Evolutionary conservation across 2,329 filamentous ascomycete genomes (phyloP).

Genomic region (Cercospora canescens): DNA sequence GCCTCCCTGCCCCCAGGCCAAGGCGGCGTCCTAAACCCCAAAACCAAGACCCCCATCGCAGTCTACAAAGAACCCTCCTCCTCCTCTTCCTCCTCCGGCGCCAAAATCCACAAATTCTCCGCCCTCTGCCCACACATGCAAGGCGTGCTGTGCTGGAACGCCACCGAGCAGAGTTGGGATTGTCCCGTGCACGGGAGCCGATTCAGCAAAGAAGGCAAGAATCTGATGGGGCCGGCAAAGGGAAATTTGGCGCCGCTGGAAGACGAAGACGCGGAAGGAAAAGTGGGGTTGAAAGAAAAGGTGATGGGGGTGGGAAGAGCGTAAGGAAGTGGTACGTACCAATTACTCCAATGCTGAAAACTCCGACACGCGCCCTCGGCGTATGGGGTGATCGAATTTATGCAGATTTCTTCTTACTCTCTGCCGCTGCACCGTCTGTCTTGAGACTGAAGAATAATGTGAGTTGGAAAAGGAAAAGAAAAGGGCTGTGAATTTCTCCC

Average conservation of each 20-base stretch:
- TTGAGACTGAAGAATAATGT: too few species aligned
- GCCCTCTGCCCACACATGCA: conserved; percentile 59
- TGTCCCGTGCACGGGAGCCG: conserved; percentile 52
- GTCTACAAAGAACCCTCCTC: conserved; percentile 58
- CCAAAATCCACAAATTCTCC: conserved; percentile 50
- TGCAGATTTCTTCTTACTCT: too few species aligned
- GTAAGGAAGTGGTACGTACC: not conserved
- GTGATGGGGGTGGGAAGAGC: not conserved
- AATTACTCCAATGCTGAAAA: too few species aligned
- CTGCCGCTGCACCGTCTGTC: too few species aligned
- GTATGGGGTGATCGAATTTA: too few species aligned
- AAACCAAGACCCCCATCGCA: conserved; percentile 49
- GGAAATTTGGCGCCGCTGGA: not conserved
- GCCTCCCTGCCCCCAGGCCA: conserved; percentile 53
- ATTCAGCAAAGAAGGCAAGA: conserved; percentile 44
- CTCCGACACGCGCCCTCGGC: too few species aligned
- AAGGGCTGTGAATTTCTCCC: too few species aligned
- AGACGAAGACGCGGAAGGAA: not conserved
- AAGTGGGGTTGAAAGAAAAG: not conserved
- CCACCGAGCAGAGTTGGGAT: conserved; percentile 55
- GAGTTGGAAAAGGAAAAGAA: too few species aligned
- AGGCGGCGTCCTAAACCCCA: conserved; percentile 55
- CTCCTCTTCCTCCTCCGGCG: conserved; percentile 43
- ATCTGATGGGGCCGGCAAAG: conserved; percentile 41
- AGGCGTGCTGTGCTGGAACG: conserved; percentile 59